Base-by-base conservation (phyloP, 768 basidiomycete species). In the Lentinula edodes region DNA sequence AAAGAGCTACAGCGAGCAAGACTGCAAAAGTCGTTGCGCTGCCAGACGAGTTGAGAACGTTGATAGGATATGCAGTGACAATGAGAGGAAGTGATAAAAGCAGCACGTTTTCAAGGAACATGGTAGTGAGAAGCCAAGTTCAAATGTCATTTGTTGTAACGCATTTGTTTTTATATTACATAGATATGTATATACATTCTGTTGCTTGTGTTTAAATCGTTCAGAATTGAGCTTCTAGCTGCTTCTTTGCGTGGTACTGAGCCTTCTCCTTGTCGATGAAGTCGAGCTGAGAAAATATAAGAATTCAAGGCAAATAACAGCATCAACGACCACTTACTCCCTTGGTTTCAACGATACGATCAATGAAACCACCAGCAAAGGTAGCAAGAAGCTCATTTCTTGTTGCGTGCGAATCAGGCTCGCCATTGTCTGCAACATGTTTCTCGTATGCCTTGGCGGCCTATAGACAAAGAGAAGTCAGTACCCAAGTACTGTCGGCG, bases 381-480 rank as follows among this genome's bases (percentile, higher is more conserved):
- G 70, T 83, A 58, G 83, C 84, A 53, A 81, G 39, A 55, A 77
- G 64, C 71, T 80, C 75, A 72, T 85, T 85, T 50, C 78, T 78
- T 67, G 72, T 72, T 16, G 71, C 75, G 66, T 86, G 85, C 50
- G 15, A 64, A 32, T 62, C 66, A 6, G 76, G 71, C 68, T 78
- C 63, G 57, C 85, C 85, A n/a, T 83, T 71, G 41, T 60, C 66
- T 48, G 51, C 75, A 38, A 56, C 9, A 71, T 86, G 84, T 0
- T 80, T 62, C 66, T 85, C 74, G 66, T 75, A 85, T 5, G 77
- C 75, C 67, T 81, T 83, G 58, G 73, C 73, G 57, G 83, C 83
- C 80, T 78, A 62, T 8, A 20, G 20, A 56, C 12, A 28, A 18
- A 8, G n/a, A 5, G 34, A 10, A 20, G 13, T 34, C 3, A 43